Evolutionary conservation across 2,329 filamentous ascomycete genomes (phyloP).

Genomic region (Thelonectria olida): DNA sequence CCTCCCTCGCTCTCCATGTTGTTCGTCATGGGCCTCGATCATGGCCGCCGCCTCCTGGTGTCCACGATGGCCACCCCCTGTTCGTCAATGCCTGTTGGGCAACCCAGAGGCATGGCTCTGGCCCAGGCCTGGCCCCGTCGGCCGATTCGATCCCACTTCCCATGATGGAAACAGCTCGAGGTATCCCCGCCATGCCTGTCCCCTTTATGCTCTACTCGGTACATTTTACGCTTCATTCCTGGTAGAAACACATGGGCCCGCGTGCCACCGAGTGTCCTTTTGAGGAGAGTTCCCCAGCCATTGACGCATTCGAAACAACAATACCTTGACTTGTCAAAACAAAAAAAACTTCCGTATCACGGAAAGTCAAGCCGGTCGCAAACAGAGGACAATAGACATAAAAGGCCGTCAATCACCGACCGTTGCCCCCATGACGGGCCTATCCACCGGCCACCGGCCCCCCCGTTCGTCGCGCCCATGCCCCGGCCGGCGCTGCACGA

Average conservation of each 20-base stretch:
- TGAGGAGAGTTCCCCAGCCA: neutral
- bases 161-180: neutral
- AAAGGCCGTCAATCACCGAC: constrained; percentile 5
- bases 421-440: neutral
- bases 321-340: neutral
- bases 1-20: neutral
- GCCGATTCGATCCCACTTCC: constrained; percentile 14
- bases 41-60: neutral
- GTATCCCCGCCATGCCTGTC: constrained; percentile 2
- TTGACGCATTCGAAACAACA: constrained; percentile 6
- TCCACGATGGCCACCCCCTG: neutral
- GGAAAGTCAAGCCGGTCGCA: neutral
- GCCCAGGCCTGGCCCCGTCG: neutral
- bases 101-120: constrained; percentile 1
- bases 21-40: neutral
- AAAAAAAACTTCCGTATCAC: neutral
- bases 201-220: constrained; percentile 7
- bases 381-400: neutral
- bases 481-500: neutral
- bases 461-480: neutral
- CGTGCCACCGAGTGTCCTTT: neutral
- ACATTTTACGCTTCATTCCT: constrained; percentile 5
- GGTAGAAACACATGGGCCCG: neutral
- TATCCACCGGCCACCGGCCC: neutral
- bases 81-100: constrained; percentile 4